A percentile compares a stretch with the other conserved stretches of the same genome.
These are phyloP conservation scores for Paraphoma sp. DNA, from an alignment of 2,329 filamentous ascomycete species.

Conservation along the genomic window DNA sequence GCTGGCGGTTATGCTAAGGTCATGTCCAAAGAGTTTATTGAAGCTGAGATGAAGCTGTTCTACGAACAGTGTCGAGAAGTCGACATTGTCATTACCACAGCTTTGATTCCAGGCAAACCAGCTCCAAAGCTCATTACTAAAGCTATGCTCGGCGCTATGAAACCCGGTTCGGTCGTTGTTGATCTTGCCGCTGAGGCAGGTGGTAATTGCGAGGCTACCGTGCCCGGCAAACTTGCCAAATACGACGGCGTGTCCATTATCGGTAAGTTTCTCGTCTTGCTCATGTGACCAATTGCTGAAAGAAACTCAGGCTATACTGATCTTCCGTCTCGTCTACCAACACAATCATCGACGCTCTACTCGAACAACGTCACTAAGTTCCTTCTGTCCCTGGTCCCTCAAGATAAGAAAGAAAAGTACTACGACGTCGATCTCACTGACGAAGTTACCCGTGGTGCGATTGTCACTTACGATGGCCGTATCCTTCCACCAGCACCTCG, in stretches of 20 bases:
- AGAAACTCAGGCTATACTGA: conserved; percentile 72
- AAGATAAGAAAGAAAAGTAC: conserved; percentile 77
- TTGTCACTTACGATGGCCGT: conserved; percentile 79
- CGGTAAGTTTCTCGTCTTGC: conserved; percentile 57
- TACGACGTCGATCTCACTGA: conserved; percentile 83
- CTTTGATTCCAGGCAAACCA: conserved; percentile 84
- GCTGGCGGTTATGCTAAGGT: conserved; percentile 90
- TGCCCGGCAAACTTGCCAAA: conserved; percentile 71
- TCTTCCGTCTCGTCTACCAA: conserved; percentile 83
- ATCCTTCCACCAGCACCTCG: conserved; percentile 78
- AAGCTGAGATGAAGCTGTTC: conserved; percentile 92
- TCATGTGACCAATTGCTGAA: too few species aligned
- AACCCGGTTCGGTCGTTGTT: conserved; percentile 85
- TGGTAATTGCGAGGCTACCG: conserved; percentile 85
- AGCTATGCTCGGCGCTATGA: conserved; percentile 83
- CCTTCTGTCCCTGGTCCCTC: conserved; percentile 79
- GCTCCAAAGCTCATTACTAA: conserved; percentile 86
- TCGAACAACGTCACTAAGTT: conserved; percentile 95
- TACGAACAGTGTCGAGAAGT: conserved; percentile 86
- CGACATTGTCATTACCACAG: conserved; percentile 91
- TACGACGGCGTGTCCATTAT: conserved; percentile 85
- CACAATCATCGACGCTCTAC: conserved; percentile 87
- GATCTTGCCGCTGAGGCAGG: conserved; percentile 88
- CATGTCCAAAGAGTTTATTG: conserved; percentile 93
- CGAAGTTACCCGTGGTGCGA: conserved; percentile 84